Conservation (phyloP, 108 stramenopile genomes). For the Stephanodiscus minutulus region DNA sequence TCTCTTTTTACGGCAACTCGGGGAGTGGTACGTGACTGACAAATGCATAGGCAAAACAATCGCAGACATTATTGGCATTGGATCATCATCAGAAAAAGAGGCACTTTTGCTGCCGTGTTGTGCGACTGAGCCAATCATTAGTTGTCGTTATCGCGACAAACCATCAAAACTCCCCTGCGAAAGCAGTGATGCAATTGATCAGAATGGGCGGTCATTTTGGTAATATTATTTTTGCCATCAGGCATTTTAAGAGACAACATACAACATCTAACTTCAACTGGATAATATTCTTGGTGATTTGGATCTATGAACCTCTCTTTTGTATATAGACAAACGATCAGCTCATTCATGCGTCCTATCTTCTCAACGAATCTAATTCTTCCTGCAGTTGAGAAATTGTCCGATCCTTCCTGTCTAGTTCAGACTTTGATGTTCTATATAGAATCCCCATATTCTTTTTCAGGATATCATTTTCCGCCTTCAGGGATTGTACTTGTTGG, state of each 20-base stretch:
- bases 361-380: constrained; percentile 36
- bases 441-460: constrained; percentile 50
- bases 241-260: background rate
- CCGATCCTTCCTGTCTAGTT: constrained; percentile 52
- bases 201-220: constrained; percentile 52
- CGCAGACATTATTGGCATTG: constrained; percentile 33
- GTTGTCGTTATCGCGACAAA: constrained; percentile 77
- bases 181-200: constrained; percentile 52
- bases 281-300: background rate
- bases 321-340: background rate
- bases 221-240: constrained; percentile 15
- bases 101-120: constrained; percentile 52
- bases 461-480: constrained; percentile 45
- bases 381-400: constrained; percentile 38
- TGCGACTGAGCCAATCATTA: constrained; percentile 51
- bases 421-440: constrained; percentile 48
- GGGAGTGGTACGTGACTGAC: constrained; percentile 77
- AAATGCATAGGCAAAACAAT: constrained; percentile 51
- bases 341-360: constrained; percentile 1
- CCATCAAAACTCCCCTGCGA: constrained; percentile 64
- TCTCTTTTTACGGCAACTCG: constrained; percentile 72
- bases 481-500: constrained; percentile 22
- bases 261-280: constrained; percentile 1
- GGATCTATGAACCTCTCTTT: background rate
- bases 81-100: constrained; percentile 1